A percentile compares a stretch with the other conserved stretches of the same genome.
Conservation (phyloP, 108 stramenopile species). For the Cyclotella distinguenda region DNA sequence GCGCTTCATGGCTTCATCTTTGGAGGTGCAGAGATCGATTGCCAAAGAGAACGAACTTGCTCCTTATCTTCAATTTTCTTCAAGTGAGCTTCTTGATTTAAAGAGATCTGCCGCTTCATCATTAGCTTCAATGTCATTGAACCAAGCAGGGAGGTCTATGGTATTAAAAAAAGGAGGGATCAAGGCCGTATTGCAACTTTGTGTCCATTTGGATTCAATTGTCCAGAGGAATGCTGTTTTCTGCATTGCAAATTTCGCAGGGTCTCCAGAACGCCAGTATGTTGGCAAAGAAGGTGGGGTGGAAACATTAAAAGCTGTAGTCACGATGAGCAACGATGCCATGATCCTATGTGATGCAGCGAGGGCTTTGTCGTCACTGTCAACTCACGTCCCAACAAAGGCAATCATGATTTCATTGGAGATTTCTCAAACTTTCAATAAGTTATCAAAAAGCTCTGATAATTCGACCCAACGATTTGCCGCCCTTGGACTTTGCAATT, state of each 20-base stretch:
- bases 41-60: conserved; percentile 56
- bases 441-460: conserved; percentile 78
- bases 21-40: conserved; percentile 62
- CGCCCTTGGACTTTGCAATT: conserved; percentile 76
- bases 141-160: conserved; percentile 61
- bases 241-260: conserved; percentile 76
- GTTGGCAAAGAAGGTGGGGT: conserved; percentile 83
- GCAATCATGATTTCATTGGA: conserved; percentile 51
- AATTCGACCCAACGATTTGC: conserved; percentile 77
- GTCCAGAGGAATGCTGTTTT: conserved; percentile 63
- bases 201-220: conserved; percentile 60
- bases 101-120: conserved; percentile 85
- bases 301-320: conserved; percentile 74
- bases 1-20: conserved; percentile 69
- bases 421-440: conserved; percentile 60
- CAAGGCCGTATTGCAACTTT: conserved; percentile 56
- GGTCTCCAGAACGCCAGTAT: conserved; percentile 63
- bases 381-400: conserved; percentile 55
- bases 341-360: conserved; percentile 75
- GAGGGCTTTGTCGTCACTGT: conserved; percentile 67
- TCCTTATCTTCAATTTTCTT: conserved; percentile 62
- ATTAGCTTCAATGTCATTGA: conserved; percentile 71
- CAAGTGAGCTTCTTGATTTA: conserved; percentile 67
- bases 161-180: conserved; percentile 65
- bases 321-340: conserved; percentile 62